phyloP scores from a whole-genome alignment of 2,329 filamentous ascomycete genomes.

The Paecilomyces variotii region DNA sequence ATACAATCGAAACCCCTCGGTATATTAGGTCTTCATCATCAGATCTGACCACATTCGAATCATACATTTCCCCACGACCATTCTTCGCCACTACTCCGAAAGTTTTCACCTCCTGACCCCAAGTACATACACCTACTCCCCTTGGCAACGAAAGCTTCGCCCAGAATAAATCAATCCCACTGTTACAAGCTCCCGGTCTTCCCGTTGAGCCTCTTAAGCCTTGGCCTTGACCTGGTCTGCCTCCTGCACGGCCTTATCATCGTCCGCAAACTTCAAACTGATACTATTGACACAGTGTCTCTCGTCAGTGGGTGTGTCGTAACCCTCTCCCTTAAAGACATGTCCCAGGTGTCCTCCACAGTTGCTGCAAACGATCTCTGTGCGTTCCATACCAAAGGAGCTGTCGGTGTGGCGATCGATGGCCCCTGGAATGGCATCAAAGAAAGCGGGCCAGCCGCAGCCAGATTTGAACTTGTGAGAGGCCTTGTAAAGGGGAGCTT shows the following conservation, averaged over 20 bases:
- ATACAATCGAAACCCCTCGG: neutral
- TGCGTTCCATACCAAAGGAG: conserved; percentile 72
- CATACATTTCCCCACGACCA: neutral
- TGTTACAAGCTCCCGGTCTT: neutral
- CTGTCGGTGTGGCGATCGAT: conserved; percentile 74
- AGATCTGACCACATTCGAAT: neutral
- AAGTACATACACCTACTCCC: neutral
- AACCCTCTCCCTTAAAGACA: conserved; percentile 86
- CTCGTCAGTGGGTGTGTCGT: conserved; percentile 81
- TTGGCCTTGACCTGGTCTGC: conserved; percentile 16
- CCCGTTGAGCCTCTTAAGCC: conserved; percentile 10
- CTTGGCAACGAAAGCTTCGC: conserved; percentile 2
- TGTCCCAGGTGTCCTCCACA: conserved; percentile 89
- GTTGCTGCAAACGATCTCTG: conserved; percentile 89
- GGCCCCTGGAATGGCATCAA: conserved; percentile 85
- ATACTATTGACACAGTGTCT: conserved; percentile 94
- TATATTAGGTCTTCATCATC: neutral
- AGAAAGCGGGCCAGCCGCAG: conserved; percentile 98
- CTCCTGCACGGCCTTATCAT: conserved; percentile 35
- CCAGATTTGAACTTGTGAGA: conserved; percentile 92
- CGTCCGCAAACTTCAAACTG: conserved; percentile 73
- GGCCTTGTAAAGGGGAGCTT: conserved; percentile 83
- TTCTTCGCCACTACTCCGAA: neutral
- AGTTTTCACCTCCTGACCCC: neutral
- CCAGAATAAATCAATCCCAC: conserved; percentile 1